Conservation (phyloP, 2,329 filamentous ascomycete genomes). For the Gliomastix tumulicola region DNA sequence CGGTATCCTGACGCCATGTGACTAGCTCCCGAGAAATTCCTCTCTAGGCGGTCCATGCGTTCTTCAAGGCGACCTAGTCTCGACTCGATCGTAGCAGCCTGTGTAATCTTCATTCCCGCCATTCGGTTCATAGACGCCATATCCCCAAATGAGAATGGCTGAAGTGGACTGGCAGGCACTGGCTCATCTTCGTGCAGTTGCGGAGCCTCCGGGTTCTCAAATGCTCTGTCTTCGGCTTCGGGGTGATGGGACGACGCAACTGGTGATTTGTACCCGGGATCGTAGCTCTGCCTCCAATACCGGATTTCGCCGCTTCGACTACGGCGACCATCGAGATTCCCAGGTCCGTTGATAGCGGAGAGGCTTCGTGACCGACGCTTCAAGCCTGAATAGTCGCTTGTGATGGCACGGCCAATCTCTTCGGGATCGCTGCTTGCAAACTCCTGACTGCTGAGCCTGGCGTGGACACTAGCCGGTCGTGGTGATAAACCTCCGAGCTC, state of each 20-base stretch:
- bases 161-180: slow-evolving; percentile 23
- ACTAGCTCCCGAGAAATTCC: neutral
- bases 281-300: slow-evolving; percentile 57
- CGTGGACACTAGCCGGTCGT: slow-evolving; percentile 54
- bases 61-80: slow-evolving; percentile 44
- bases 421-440: slow-evolving; percentile 33
- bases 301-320: slow-evolving; percentile 58
- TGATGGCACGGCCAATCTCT: slow-evolving; percentile 56
- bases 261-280: slow-evolving; percentile 42
- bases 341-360: slow-evolving; percentile 40
- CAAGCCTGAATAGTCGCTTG: slow-evolving; percentile 40
- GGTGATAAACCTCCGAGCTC: slow-evolving; percentile 51
- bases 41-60: slow-evolving; percentile 12
- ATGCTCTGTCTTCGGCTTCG: slow-evolving; percentile 17
- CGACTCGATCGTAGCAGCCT: slow-evolving; percentile 45
- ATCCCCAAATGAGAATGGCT: slow-evolving; percentile 49
- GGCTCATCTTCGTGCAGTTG: no score
- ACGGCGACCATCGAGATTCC: slow-evolving; percentile 27
- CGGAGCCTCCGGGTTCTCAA: neutral
- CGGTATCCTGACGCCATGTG: neutral
- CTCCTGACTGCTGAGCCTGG: slow-evolving; percentile 32
- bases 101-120: slow-evolving; percentile 50
- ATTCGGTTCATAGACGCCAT: slow-evolving; percentile 36
- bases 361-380: slow-evolving; percentile 54
- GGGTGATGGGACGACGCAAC: slow-evolving; percentile 35